Base-by-base conservation (phyloP, 1,139 yeast species). In the Protomyces lactucae-debilis region DNA sequence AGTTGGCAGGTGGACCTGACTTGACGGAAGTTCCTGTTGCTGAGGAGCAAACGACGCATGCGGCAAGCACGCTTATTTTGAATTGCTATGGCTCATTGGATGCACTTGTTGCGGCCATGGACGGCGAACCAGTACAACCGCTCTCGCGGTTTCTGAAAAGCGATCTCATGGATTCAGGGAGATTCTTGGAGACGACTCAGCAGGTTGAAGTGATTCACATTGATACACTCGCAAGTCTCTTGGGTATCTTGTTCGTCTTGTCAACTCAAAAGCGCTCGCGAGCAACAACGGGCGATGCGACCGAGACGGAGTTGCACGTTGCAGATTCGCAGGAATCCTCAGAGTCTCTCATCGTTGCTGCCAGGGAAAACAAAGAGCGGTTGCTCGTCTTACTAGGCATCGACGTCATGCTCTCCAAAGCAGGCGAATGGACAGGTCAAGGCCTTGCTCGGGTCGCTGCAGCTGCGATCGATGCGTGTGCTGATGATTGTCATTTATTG, bases 271-370 rank as follows among this genome's bases (percentile, higher is more conserved):
- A 16, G 14, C 32, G 32, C 8, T 28, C 32, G 32, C 32, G 8
- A 6, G 5, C 32, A 28, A 6, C 43, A 10, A 52, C 46, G 32
- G 10, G 39, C 16, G 35, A 18, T 16, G 45, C 14, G 18, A 3
- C 0, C 4, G 14, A 14, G 16, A n/a, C 43, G 1, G 43, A 4
- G 16, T n/a, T 37, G 43, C 46, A 48, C 5, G 51, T 57, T 6
- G 51, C 48, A 3, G 61, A 57, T 37, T 57, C 61, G 4, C 61
- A 57, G 23, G 61, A 18, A 10, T 57, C 61, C 3, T 6, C 16
- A 4, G 51, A 18, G 12, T 43, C 48, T 16, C 16, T 12, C 14
- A 37, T 5, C 16, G 0, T 16, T 9, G 5, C 48, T 43, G 12
- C 5, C 8, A 21, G 18, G 18, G 48, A n/a, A 18, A 18, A n/a